Conservation (phyloP, 495 filamentous ascomycete genomes). For the Melanomma pulvis-pyrius region DNA sequence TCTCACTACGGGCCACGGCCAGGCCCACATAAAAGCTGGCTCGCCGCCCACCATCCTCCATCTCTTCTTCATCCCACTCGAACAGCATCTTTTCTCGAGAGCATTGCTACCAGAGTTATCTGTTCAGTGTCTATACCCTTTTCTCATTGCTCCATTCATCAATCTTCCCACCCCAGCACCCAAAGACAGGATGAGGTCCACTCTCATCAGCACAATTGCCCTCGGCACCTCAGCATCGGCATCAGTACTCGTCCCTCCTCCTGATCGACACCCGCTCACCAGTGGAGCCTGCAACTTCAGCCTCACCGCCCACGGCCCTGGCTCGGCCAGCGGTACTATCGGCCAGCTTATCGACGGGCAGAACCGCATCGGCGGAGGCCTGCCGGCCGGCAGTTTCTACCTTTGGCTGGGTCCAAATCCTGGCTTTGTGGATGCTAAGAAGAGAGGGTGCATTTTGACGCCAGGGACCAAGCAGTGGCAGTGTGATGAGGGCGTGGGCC, state of each 20-base stretch:
- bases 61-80: neutral
- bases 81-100: neutral
- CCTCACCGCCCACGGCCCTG: constrained; percentile 3
- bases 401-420: constrained; percentile 8
- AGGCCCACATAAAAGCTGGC: neutral
- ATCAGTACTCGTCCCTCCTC: neutral
- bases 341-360: constrained; percentile 61
- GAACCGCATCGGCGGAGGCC: constrained; percentile 54
- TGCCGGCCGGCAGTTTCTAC: constrained; percentile 39
- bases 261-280: neutral
- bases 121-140: neutral
- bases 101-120: neutral
- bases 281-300: neutral
- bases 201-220: neutral
- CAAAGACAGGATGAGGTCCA: neutral
- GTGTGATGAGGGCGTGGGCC: constrained; percentile 59
- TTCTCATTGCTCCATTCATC: neutral
- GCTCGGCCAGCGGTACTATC: constrained; percentile 44
- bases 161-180: neutral
- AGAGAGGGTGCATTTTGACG: constrained; percentile 63
- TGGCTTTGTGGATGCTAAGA: constrained; percentile 53
- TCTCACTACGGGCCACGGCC: neutral
- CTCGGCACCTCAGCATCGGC: neutral
- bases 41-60: neutral
- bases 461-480: constrained; percentile 63